Conservation (phyloP, 345 rosid species). For the Psidium friedrichsthalianum region DNA sequence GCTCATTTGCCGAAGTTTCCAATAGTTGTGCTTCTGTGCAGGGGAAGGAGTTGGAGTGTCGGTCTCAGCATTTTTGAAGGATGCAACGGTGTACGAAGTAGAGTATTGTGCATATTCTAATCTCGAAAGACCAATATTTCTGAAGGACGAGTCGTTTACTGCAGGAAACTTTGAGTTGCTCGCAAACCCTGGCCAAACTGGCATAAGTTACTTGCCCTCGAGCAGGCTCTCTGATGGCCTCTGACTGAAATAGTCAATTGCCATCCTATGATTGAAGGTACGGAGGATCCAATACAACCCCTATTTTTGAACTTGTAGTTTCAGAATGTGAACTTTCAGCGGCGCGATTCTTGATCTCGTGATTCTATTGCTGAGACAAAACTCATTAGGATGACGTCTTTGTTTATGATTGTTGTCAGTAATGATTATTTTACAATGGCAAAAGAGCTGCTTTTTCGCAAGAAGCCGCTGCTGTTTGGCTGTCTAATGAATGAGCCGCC, state of each 20-base stretch:
- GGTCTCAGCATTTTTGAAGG: conserved; percentile 44
- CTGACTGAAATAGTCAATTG: neutral
- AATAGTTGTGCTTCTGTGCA: conserved; percentile 7
- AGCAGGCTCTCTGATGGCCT: neutral
- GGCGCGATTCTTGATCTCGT: neutral
- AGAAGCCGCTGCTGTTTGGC: too few relatives aligned
- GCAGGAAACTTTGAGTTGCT: conserved; percentile 37
- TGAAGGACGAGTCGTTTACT: conserved; percentile 6
- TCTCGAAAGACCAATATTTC: conserved; percentile 33
- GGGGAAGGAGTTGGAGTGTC: conserved; percentile 90
- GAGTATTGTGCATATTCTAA: conserved; percentile 66
- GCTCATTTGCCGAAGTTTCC: neutral
- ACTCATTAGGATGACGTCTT: neutral
- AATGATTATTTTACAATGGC: neutral
- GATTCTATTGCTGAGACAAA: neutral
- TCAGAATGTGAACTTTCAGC: neutral
- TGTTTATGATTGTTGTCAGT: neutral
- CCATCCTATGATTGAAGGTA: neutral
- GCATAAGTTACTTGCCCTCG: neutral
- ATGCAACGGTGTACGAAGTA: conserved; percentile 39
- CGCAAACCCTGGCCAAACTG: neutral
- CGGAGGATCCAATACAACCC: neutral
- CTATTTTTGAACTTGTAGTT: neutral
- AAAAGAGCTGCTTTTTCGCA: too few relatives aligned
- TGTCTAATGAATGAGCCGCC: neutral